phyloP scores from a whole-genome alignment of 208 protist species.

The Leishmania tropica region DNA sequence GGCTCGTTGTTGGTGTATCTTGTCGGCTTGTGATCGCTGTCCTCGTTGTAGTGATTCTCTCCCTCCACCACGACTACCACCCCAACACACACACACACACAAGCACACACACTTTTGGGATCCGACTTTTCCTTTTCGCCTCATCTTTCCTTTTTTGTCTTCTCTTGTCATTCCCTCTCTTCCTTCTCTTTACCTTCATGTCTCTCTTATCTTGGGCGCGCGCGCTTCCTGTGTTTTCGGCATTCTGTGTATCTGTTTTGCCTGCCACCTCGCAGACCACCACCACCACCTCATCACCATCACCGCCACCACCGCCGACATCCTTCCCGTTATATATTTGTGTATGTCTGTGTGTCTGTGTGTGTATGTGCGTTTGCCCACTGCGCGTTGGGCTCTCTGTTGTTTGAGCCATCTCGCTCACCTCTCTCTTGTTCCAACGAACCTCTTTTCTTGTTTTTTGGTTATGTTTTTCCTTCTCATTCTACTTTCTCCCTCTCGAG shows the following conservation, averaged over 20 bases:
- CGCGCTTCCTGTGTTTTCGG: not conserved
- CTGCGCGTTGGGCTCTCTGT: no score
- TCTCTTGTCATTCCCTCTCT: not conserved
- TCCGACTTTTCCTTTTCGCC: no score
- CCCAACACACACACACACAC: no score
- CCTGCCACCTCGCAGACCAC: not conserved
- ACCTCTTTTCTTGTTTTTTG: conserved; percentile 1
- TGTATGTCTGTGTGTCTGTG: not conserved
- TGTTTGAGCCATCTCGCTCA: no score
- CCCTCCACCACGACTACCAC: no score
- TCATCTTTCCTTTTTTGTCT: not conserved
- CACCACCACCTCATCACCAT: not conserved
- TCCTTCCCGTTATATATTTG: not conserved
- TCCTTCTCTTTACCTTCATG: no score
- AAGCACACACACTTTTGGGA: no score
- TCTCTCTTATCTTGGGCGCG: not conserved
- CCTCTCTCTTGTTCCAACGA: not conserved
- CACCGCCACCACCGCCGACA: not conserved
- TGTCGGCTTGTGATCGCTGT: not conserved
- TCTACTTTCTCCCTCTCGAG: not conserved
- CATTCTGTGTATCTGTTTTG: not conserved
- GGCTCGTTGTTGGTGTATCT: not conserved
- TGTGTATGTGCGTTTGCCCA: not conserved
- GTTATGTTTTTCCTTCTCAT: not conserved
- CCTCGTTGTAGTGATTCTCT: not conserved